Base-by-base conservation (phyloP, 306 rosid species). In the Lablab purpureus region DNA sequence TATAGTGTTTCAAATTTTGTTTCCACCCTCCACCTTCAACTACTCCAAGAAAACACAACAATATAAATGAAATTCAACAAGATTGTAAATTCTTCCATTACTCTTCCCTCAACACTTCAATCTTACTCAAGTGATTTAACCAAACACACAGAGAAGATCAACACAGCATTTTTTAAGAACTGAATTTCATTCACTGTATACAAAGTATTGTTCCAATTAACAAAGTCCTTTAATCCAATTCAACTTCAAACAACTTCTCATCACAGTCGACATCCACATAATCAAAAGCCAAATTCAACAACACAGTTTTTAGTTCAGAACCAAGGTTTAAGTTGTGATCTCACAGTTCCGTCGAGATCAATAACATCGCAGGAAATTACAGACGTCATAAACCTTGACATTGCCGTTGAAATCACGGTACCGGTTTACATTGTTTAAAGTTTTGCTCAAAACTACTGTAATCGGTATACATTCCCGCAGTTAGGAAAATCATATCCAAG, bases 1-100 rank as follows among this genome's bases (percentile, higher is more conserved):
- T 5, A 60, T 22, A 14, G 56, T 19, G 41, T n/a, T 37, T 45
- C 13, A 64, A 78, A 18, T 40, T 73, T 34, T 40, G n/a, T 27
- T 9, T 73, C 64, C 80, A 83, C 67, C 18, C 64, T 21, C 15
- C 32, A 22, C 62, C 32, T 56, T 56, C 64, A 56, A 23, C 64
- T 23, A 23, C n/a, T 22, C 13, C 27, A 56, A 4, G 34, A 56
- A 56, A 56, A 56, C 0, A 3, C 6, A 50, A 17, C 11, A 34
- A 36, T 1, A 66, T 14, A 15, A 17, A 40, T 7, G 30, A 34
- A 49, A 15, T 23, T 21, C 18, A 36, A 72, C 74, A 64, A 46
- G 52, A 59, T 25, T 70, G 25, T 2, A 47, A 22, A 70, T 27
- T 54, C 56, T 43, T 46, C 55, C 32, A 8, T 60, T 50, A 50